Base-by-base conservation (phyloP, 2,329 filamentous ascomycete species). In the Verticillium longisporum region DNA sequence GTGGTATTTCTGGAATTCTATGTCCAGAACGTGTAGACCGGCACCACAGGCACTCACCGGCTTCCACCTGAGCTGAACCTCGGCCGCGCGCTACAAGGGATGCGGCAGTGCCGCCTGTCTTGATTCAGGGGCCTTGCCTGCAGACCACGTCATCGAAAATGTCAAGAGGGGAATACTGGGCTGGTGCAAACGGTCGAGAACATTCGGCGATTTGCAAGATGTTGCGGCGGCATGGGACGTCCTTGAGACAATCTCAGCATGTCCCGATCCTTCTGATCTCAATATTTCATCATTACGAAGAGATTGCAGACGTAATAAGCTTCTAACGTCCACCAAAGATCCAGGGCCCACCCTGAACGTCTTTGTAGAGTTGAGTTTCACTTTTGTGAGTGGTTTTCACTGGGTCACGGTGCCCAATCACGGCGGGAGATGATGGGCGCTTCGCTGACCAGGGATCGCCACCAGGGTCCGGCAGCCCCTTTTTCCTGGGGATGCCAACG, bases 391-490 rank as follows among this genome's bases (percentile, higher is more conserved):
- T 50, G 41, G 41, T 50, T 50, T 50, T 21, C n/a, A 50, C 41
- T 50, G 41, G 41, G n/a, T 11, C 18, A 18, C 4, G 41, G 18
- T 50, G 18, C 21, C 41, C 41, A 50, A 50, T 50, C 41, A 50
- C 41, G 18, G n/a, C n/a, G 34, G 31, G 31, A 56, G 55, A 21
- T 50, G 41, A 50, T 50, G 41, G 41, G 41, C 41, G 41, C 41
- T 50, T 50, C n/a, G 41, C 41, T 50, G 41, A 50, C 33, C 58
- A 57, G 57, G 62, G 59, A 64, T 64, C 62, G 61, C 32, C 62
- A 55, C 61, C 45, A 59, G 62, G 62, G 59, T 61, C 57, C 63
- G 62, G 63, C 61, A 64, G 59, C 37, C 32, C 59, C 13, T n/a
- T 38, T 58, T 53, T 61, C 55, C 18, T 5, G 41, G 41, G 41